Evolutionary conservation across 2,329 filamentous ascomycete genomes (phyloP).

Genomic region (Hypoxylon sp.): DNA sequence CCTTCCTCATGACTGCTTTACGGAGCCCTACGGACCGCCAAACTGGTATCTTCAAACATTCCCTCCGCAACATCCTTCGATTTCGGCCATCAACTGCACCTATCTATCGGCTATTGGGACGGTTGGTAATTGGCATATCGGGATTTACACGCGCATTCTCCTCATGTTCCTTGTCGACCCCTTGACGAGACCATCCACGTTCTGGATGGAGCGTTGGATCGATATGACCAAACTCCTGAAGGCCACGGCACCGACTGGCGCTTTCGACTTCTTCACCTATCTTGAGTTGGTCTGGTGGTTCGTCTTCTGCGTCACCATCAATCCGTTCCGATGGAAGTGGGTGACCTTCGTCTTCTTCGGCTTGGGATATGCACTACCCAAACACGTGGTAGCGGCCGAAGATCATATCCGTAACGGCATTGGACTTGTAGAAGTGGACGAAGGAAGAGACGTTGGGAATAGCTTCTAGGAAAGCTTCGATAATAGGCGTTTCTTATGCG

Average conservation of each 20-base stretch:
- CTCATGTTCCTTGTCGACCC: slow-evolving; percentile 90
- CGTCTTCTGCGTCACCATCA: slow-evolving; percentile 80
- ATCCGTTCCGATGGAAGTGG: slow-evolving; percentile 94
- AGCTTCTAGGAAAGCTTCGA: slow-evolving; percentile 51
- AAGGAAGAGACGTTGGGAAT: slow-evolving; percentile 52
- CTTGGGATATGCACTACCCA: slow-evolving; percentile 75
- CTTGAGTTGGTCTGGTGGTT: slow-evolving; percentile 90
- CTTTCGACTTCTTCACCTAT: slow-evolving; percentile 93
- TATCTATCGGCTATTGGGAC: slow-evolving; percentile 85
- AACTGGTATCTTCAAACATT: slow-evolving; percentile 94
- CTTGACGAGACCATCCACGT: slow-evolving; percentile 77
- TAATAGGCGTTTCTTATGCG: background rate
- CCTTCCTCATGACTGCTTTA: slow-evolving; percentile 79
- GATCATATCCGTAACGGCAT: slow-evolving; percentile 70
- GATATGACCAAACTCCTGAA: slow-evolving; percentile 85
- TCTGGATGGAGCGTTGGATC: slow-evolving; percentile 89
- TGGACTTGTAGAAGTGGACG: slow-evolving; percentile 47
- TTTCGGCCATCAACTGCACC: slow-evolving; percentile 85
- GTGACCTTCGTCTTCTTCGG: slow-evolving; percentile 86
- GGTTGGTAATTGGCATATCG: slow-evolving; percentile 90
- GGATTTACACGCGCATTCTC: slow-evolving; percentile 87
- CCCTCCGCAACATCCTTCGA: slow-evolving; percentile 78
- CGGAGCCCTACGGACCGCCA: slow-evolving; percentile 80
- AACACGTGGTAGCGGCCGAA: slow-evolving; percentile 76
- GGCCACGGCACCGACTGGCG: slow-evolving; percentile 75